Percentiles rank a stretch among this genome's conserved stretches.
Conservation (phyloP, 1,284 basidiomycete species). For the Paramarasmius palmivorus region DNA sequence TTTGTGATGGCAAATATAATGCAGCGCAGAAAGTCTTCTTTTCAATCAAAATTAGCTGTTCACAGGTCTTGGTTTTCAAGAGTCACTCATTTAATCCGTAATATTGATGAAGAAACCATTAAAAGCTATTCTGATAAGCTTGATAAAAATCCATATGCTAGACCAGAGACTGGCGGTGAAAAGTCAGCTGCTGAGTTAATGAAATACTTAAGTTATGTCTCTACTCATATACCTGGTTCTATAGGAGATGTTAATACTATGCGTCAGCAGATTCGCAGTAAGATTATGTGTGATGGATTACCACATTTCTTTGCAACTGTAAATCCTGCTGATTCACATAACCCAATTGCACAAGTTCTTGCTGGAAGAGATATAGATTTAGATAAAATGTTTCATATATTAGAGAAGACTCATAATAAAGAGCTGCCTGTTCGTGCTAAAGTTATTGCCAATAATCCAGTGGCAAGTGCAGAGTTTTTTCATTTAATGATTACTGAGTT, state of each 20-base stretch:
- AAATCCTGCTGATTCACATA: constrained; percentile 16
- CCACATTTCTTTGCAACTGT: constrained; percentile 10
- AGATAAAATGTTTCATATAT: constrained; percentile 10
- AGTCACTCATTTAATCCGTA: constrained; percentile 3
- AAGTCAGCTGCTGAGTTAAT: constrained; percentile 8
- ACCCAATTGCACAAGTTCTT: constrained; percentile 14
- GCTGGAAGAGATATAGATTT: constrained; percentile 16
- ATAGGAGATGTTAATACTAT: neutral
- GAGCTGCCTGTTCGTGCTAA: neutral
- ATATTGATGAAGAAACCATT: neutral
- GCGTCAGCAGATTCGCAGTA: constrained; percentile 8
- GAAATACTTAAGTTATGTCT: constrained; percentile 15
- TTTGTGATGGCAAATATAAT: constrained; percentile 15
- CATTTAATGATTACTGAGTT: constrained; percentile 12
- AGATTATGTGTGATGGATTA: constrained; percentile 5
- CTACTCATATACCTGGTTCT: constrained; percentile 15
- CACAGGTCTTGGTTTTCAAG: constrained; percentile 8
- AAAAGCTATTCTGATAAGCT: constrained; percentile 4
- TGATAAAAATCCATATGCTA: constrained; percentile 12
- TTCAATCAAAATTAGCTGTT: constrained; percentile 8
- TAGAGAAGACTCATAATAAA: neutral
- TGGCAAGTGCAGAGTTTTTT: constrained; percentile 18
- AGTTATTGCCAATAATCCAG: constrained; percentile 11
- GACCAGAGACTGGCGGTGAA: constrained; percentile 8
- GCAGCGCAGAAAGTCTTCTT: constrained; percentile 10